A percentile compares a stretch with the other conserved stretches of the same genome.
Conservation (phyloP, 805 yeast genomes). For the Suhomyces kilbournensis region DNA sequence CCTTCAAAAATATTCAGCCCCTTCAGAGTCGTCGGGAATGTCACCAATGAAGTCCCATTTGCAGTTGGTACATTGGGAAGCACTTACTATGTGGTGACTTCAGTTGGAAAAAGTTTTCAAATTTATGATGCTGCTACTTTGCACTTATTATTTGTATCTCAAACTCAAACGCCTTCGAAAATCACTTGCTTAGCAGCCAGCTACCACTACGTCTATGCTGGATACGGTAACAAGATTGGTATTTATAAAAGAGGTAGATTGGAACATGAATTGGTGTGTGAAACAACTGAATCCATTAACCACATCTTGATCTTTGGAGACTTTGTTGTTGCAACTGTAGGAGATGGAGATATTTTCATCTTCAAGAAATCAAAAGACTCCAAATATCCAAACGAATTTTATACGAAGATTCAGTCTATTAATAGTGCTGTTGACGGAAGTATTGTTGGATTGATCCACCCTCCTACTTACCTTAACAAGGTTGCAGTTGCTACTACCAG, state of each 20-base stretch:
- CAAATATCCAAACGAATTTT: conserved; percentile 58
- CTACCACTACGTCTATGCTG: conserved; percentile 79
- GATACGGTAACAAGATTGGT: conserved; percentile 68
- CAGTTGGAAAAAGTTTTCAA: conserved; percentile 87
- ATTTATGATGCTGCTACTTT: conserved; percentile 88
- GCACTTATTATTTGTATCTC: conserved; percentile 82
- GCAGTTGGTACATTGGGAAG: conserved; percentile 87
- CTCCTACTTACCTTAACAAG: conserved; percentile 91
- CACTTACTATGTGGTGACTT: conserved; percentile 82
- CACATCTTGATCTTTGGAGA: conserved; percentile 73
- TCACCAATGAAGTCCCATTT: conserved; percentile 82
- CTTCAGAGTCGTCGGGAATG: conserved; percentile 81
- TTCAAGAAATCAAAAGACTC: conserved; percentile 48
- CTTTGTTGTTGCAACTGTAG: conserved; percentile 55
- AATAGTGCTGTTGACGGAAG: conserved; percentile 63
- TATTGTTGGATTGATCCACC: conserved; percentile 68
- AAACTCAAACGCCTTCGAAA: conserved; percentile 64
- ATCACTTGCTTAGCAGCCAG: conserved; percentile 76
- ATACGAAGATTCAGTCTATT: conserved; percentile 56
- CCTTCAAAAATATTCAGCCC: conserved; percentile 67
- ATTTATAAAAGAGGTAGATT: conserved; percentile 79
- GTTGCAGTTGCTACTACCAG: conserved; percentile 76
- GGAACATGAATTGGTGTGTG: conserved; percentile 40
- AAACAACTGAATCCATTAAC: conserved; percentile 37
- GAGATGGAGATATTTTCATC: conserved; percentile 45